Percentiles rank a stretch among this genome's conserved stretches.
These are phyloP conservation scores for Xylaria sp. DNA, from an alignment of 495 filamentous ascomycete genomes.

Conservation along the genomic window DNA sequence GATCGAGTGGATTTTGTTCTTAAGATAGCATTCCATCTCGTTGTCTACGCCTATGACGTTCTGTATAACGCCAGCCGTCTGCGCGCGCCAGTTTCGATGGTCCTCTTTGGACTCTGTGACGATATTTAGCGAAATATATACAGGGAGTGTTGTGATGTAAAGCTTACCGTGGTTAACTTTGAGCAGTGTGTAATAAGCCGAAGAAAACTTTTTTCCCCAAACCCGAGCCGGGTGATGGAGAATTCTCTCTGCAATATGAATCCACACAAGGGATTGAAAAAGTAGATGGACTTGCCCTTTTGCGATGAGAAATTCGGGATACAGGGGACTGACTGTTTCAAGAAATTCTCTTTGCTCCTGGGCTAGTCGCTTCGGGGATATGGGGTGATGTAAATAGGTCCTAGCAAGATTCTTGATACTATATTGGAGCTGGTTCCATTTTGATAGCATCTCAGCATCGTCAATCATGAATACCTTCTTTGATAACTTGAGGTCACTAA, in stretches of 20 bases:
- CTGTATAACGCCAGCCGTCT: not conserved
- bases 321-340: not conserved
- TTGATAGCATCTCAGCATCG: conserved; percentile 14
- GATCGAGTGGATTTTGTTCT: not conserved
- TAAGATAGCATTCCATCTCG: too few relatives aligned
- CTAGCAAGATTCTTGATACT: not conserved
- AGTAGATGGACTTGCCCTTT: not conserved
- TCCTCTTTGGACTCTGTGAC: not conserved
- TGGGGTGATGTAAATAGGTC: not conserved
- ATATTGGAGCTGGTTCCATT: conserved; percentile 11
- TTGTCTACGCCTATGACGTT: not conserved
- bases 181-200: not conserved
- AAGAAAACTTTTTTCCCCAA: not conserved
- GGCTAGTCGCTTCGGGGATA: not conserved
- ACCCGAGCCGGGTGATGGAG: not conserved
- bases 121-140: not conserved
- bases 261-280: not conserved
- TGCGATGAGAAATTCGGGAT: not conserved
- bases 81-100: not conserved
- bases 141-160: not conserved
- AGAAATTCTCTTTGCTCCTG: not conserved
- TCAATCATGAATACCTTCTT: conserved; percentile 7
- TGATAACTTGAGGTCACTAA: conserved; percentile 15
- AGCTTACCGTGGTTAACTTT: not conserved
- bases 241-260: not conserved